Conservation (phyloP, 2,329 filamentous ascomycete genomes). For the Exserohilum rostratum region DNA sequence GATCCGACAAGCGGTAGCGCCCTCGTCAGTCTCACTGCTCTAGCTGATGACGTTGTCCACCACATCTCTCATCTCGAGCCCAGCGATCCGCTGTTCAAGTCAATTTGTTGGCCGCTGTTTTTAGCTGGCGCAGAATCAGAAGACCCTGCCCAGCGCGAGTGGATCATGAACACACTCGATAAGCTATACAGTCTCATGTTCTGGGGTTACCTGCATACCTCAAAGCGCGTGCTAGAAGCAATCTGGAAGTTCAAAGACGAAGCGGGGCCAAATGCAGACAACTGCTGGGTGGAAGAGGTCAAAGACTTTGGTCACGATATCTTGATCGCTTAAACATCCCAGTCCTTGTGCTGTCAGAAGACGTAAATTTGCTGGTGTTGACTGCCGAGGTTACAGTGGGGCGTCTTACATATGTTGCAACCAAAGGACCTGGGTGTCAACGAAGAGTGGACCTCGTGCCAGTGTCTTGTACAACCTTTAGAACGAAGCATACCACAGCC, state of each 20-base stretch:
- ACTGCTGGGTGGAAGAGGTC: conserved; percentile 45
- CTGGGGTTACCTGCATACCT: conserved; percentile 48
- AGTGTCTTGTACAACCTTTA: background rate
- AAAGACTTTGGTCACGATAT: conserved; percentile 41
- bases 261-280: conserved; percentile 26
- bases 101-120: conserved; percentile 65
- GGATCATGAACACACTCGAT: conserved; percentile 58
- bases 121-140: conserved; percentile 63
- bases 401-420: background rate
- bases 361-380: background rate
- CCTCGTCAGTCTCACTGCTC: conserved; percentile 39
- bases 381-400: background rate
- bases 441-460: background rate
- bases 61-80: conserved; percentile 58
- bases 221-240: conserved; percentile 40
- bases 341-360: background rate
- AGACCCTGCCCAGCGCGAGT: conserved; percentile 55
- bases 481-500: background rate
- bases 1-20: conserved; percentile 49
- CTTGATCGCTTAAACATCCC: conserved; percentile 37
- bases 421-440: background rate
- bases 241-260: conserved; percentile 45
- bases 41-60: conserved; percentile 59
- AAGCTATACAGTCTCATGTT: conserved; percentile 43
- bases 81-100: conserved; percentile 62